These are phyloP conservation scores for Scheffersomyces titani DNA, from an alignment of 1,139 yeast species.

Conservation along the genomic window DNA sequence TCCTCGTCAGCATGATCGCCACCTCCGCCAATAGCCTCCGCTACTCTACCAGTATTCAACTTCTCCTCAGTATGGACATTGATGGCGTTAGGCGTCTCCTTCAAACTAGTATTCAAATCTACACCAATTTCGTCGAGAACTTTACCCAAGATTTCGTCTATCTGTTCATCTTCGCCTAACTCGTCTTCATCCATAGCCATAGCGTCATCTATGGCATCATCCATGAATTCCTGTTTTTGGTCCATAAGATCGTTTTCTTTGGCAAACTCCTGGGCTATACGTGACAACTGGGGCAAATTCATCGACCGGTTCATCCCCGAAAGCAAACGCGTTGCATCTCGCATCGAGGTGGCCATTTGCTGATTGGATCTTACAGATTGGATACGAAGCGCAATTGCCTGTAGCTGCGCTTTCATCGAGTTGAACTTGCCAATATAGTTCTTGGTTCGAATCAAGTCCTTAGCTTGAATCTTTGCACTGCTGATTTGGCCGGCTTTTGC, in stretches of 20 bases:
- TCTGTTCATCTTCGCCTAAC: constrained; percentile 75
- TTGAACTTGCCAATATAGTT: constrained; percentile 83
- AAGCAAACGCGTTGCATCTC: constrained; percentile 87
- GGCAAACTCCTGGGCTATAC: constrained; percentile 94
- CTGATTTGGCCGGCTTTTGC: constrained; percentile 89
- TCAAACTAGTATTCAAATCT: constrained; percentile 69
- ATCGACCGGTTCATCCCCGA: constrained; percentile 85
- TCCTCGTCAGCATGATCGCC: constrained; percentile 60
- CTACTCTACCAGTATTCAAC: constrained; percentile 37
- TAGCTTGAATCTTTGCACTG: constrained; percentile 92
- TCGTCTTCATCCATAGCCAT: constrained; percentile 82
- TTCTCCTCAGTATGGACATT: constrained; percentile 28
- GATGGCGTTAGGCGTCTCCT: constrained; percentile 65
- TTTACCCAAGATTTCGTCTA: constrained; percentile 87
- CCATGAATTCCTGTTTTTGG: constrained; percentile 98
- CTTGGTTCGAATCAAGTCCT: constrained; percentile 88
- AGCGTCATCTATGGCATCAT: constrained; percentile 94
- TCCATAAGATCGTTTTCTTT: constrained; percentile 95
- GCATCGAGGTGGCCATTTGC: constrained; percentile 94
- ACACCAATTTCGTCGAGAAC: constrained; percentile 96
- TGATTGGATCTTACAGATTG: constrained; percentile 91
- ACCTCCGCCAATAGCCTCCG: constrained; percentile 48
- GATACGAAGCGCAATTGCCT: constrained; percentile 87
- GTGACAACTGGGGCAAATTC: constrained; percentile 86
- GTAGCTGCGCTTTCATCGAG: constrained; percentile 92